phyloP scores from a whole-genome alignment of 768 basidiomycete species.

The Floccularia luteovirens region DNA sequence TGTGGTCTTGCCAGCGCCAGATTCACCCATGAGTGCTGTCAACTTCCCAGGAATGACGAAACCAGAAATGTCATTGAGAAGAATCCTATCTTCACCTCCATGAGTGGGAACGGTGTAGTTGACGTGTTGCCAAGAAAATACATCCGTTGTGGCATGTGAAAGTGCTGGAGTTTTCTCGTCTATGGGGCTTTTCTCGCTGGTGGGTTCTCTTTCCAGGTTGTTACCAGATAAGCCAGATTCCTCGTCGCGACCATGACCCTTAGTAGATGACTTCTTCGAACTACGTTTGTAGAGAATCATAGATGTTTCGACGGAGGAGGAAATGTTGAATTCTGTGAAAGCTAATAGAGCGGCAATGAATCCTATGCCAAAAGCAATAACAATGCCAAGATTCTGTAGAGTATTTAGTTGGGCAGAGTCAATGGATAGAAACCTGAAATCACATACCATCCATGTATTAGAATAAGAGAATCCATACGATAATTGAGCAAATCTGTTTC shows the following conservation, averaged over 20 bases:
- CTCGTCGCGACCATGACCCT: slow-evolving; percentile 1
- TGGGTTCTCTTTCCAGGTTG: slow-evolving; percentile 1
- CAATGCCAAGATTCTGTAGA: slow-evolving; percentile 55
- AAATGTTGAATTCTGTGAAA: slow-evolving; percentile 46
- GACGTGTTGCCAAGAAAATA: slow-evolving; percentile 79
- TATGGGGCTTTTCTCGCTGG: slow-evolving; percentile 6
- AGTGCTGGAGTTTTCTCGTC: slow-evolving; percentile 21
- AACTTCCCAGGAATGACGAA: slow-evolving; percentile 80
- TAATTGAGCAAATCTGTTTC: slow-evolving; percentile 38
- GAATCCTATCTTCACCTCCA: slow-evolving; percentile 31
- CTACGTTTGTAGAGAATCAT: slow-evolving; percentile 65
- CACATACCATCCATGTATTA: slow-evolving; percentile 33
- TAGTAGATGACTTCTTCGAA: slow-evolving; percentile 13
- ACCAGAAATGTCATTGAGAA: slow-evolving; percentile 70
- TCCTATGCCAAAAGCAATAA: slow-evolving; percentile 52
- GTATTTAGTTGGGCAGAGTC: background rate
- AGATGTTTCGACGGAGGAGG: slow-evolving; percentile 22
- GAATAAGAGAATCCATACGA: slow-evolving; percentile 39
- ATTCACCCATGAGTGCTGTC: slow-evolving; percentile 71
- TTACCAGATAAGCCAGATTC: slow-evolving; percentile 2
- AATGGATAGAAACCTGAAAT: background rate
- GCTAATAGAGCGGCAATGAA: slow-evolving; percentile 49
- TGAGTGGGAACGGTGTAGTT: slow-evolving; percentile 60
- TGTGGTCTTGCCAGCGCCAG: slow-evolving; percentile 48
- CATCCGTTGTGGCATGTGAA: slow-evolving; percentile 35